Base-by-base conservation (phyloP, 176 grass and related monocot species). In the Ensete glaucum region DNA sequence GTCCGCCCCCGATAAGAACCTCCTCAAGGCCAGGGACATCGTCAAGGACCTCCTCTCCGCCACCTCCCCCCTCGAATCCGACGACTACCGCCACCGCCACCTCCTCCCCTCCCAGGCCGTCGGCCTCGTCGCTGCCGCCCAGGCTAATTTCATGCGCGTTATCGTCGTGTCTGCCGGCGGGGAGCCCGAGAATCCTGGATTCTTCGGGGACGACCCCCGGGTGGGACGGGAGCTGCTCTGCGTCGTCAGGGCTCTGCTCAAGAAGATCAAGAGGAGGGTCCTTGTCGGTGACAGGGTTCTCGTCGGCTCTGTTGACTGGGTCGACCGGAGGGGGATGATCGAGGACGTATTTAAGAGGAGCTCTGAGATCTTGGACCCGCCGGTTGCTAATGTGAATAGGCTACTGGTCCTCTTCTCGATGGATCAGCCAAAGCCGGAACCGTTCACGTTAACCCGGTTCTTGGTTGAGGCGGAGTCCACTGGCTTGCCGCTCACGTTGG, bases 81-180 rank as follows among this genome's bases (percentile, higher is more conserved):
- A 74, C 20, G 56, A 24, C 9, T 13, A 26, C 11, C 62, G 66
- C 52, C 76, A 76, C 24, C 68, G 77, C 2, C 69, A 63, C 52
- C 90, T 97, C 43, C 94, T 89, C 62, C 88, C 84, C 9, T 82
- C 51, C 19, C 88, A 98, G 84, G 88, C 90, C 75, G 82, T 89
- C 71, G 88, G 90, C 59, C 85, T 93, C 49, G 94, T 93, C 2
- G 88, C 94, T 0, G 82, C 90, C 9, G 82, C 94, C 22, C 94
- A 98, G 85, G 90, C 90, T 43, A 98, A 98, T 75, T 98, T 89
- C 88, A 93, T 98, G 94, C 88, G 84, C 75, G 94, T 98, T 73
- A 87, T 93, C 65, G 94, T 98, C 12, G 88, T 84, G 67, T 72
- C 85, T 67, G 21, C 84, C 1, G 77, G 84, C 0, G 83, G 73